Percentiles rank a stretch among this genome's conserved stretches.
phyloP scores from a whole-genome alignment of 768 basidiomycete species.

The Holtermannia corniformis region DNA sequence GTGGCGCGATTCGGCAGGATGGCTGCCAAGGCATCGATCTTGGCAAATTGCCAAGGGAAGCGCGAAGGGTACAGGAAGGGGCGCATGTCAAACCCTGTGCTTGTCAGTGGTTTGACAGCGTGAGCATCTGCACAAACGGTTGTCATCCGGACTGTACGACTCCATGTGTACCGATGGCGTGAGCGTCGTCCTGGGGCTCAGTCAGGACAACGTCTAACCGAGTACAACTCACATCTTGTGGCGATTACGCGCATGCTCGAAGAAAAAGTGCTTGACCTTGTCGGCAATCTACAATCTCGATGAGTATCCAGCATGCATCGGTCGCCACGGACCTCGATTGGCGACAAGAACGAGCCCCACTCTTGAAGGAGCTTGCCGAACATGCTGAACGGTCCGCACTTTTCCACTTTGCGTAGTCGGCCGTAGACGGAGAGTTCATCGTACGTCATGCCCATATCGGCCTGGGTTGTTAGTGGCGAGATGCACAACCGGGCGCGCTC shows the following conservation, averaged over 20 bases:
- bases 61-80: slow-evolving; percentile 92
- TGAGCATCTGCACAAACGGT: slow-evolving; percentile 52
- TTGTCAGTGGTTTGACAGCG: neutral
- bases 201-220: neutral
- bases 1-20: slow-evolving; percentile 49
- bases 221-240: slow-evolving; percentile 79
- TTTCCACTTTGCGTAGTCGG: slow-evolving; percentile 85
- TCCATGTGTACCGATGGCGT: slow-evolving; percentile 46
- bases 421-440: slow-evolving; percentile 92
- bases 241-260: slow-evolving; percentile 88
- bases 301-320: neutral
- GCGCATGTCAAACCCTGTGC: slow-evolving; percentile 78
- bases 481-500: slow-evolving; percentile 17
- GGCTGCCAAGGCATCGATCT: slow-evolving; percentile 80
- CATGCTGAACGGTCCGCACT: slow-evolving; percentile 95
- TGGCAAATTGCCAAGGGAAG: slow-evolving; percentile 94
- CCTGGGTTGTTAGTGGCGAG: slow-evolving; percentile 45
- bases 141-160: slow-evolving; percentile 93
- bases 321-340: slow-evolving; percentile 54
- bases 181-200: slow-evolving; percentile 28
- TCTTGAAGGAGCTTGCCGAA: slow-evolving; percentile 91
- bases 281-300: slow-evolving; percentile 63
- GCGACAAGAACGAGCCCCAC: slow-evolving; percentile 81
- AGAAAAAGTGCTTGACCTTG: slow-evolving; percentile 96
- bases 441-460: slow-evolving; percentile 99